Base-by-base conservation (phyloP, 2,329 filamentous ascomycete species). In the Shiraia bambusicola region DNA sequence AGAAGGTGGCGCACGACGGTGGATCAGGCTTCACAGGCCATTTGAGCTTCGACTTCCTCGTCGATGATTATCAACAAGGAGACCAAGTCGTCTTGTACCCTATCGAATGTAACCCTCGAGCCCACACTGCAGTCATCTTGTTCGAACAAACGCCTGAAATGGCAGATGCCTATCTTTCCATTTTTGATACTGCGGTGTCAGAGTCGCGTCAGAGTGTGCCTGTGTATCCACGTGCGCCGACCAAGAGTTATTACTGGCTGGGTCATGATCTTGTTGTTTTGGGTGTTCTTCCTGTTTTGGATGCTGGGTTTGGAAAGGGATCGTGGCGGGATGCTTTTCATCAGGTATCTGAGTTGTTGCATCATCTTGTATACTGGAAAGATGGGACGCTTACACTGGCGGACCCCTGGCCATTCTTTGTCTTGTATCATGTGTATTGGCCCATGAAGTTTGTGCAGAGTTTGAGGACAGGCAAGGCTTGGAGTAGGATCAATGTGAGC, bases 101-200 rank as follows among this genome's bases (percentile, higher is more conserved):
- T 0, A 87, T 88, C 42, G 84, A 87, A 58, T 87, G 84, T 57
- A 88, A 87, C 41, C 84, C 84, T 0, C 72, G 84, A 11, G 81
- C 80, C 0, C 84, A 88, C 54, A 88, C 84, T 0, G 84, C 84
- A 0, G 78, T 84, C 0, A 73, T 81, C 1, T 67, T 87, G 1
- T 85, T 88, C 59, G 68, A 56, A 17, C 49, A 59, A 15, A 61
- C 43, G n/a, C 49, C 56, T 4, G 48, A 59, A 19, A 50, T 63
- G 46, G 58, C 56, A 13, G 55, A 60, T 12, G 58, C 56, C 12
- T 66, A 66, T 43, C 44, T 65, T 9, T 54, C 52, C 30, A 36
- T 52, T 22, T 42, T 64, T 49, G 29, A 64, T 16, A 43, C 34
- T 13, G 42, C 60, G 22, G 46, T 19, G 13, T 36, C 34, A 17